Evolutionary conservation across 805 yeast species (phyloP), one percentile per base, ranked within the genome.

Genomic region (Candida khao-thaluensis): DNA sequence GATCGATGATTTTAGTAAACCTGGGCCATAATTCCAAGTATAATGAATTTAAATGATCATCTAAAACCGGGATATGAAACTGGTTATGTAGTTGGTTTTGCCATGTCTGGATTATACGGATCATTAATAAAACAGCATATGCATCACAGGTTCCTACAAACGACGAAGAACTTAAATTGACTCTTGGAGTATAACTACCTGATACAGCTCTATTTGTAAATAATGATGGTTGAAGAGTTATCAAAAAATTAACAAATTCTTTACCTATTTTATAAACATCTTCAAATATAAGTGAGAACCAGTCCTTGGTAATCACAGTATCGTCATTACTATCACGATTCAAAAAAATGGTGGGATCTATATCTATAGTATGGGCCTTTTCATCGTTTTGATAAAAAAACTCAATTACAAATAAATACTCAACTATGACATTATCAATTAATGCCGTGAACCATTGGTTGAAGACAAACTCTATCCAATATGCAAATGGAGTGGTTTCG

Each of bases 21-120:
- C 76, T 79, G 0, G 97, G 96, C 98, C 98, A 93, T 31, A 91
- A 63, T 3, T 74, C 58, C 37, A 87, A 75, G 44, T 81, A 60
- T 45, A 84, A 79, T 11, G 77, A 67, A 49, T 84, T 80, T 47
- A 83, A 69, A 56, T 83, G 85, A 43, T 79, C 85, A 45, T 82
- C 87, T 57, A 81, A 64, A 4, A 79, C 79, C 0, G 95, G 90
- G 2, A 84, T 78, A 41, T 75, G 76, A 41, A 65, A 59, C 42
- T 85, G 72, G 45, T 77, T 82, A 53, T 85, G 90, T 17, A 85
- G 63, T 46, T 79, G 82, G 39, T 74, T 73, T 44, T 78, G 84
- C 40, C 85, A 60, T 3, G 73, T 71, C 45, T 86, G 90, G 1
- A 81, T 69, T 21, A 88, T 59, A 37, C 95, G 69, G 21, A 91